These are phyloP conservation scores for Rhododendron kiyosumense DNA, from an alignment of 148 eudicot genomes.

Conservation along the genomic window DNA sequence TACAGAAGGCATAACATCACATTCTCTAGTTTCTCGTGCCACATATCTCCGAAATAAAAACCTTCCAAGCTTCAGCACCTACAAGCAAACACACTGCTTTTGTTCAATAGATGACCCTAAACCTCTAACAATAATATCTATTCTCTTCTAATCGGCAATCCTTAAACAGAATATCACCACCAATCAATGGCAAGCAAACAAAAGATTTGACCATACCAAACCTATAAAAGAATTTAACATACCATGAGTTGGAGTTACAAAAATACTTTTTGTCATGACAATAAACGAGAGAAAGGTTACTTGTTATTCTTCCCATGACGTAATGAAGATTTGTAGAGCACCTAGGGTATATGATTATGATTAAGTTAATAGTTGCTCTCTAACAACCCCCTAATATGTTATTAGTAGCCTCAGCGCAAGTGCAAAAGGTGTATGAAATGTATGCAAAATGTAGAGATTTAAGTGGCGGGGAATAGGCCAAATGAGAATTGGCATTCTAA, in stretches of 20 bases:
- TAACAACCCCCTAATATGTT: background rate
- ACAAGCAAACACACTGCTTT: background rate
- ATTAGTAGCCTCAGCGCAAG: background rate
- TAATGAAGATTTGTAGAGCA: background rate
- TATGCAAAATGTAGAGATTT: background rate
- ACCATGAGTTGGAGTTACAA: background rate
- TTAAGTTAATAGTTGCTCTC: background rate
- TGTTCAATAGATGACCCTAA: background rate
- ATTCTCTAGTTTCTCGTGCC: slow-evolving; percentile 11
- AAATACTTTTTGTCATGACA: background rate
- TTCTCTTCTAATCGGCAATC: background rate
- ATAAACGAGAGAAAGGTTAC: background rate
- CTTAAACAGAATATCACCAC: background rate
- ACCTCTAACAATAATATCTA: background rate
- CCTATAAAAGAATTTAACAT: background rate
- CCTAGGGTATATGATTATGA: background rate
- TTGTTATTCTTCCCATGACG: background rate
- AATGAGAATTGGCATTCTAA: background rate
- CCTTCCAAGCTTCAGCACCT: slow-evolving; percentile 4
- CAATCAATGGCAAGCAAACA: slow-evolving; percentile 4
- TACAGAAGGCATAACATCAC: slow-evolving; percentile 12
- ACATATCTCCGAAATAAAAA: slow-evolving; percentile 3
- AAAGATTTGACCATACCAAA: background rate
- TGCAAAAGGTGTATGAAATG: background rate
- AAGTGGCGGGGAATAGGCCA: background rate